These are phyloP conservation scores for Chenopodium suecicum DNA, from an alignment of 148 eudicot genomes.

Conservation along the genomic window DNA sequence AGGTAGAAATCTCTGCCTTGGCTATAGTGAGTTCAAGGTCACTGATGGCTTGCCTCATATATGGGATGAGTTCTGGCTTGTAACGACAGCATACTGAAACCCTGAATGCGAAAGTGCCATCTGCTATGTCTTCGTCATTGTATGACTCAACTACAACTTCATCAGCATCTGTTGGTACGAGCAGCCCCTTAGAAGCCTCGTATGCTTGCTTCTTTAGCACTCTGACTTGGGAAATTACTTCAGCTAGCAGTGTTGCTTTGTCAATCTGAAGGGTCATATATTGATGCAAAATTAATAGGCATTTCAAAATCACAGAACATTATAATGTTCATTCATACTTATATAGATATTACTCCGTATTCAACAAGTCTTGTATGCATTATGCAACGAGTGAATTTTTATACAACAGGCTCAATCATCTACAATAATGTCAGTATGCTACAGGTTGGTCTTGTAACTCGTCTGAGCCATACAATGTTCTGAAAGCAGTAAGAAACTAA, in stretches of 20 bases:
- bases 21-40: conserved; percentile 43
- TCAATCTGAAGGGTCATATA: conserved; percentile 53
- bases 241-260: conserved; percentile 75
- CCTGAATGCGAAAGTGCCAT: conserved; percentile 25
- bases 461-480: too few relatives aligned
- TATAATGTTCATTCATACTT: background rate
- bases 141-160: conserved; percentile 50
- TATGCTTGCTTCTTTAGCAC: conserved; percentile 47
- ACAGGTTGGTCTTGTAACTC: too few relatives aligned
- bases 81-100: conserved; percentile 61
- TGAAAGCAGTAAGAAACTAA: background rate
- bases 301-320: background rate
- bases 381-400: background rate
- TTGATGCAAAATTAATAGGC: background rate
- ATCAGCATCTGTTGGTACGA: conserved; percentile 62
- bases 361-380: background rate
- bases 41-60: conserved; percentile 42
- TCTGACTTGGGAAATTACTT: conserved; percentile 64
- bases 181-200: conserved; percentile 54
- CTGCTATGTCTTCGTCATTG: background rate
- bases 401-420: too few relatives aligned
- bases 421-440: too few relatives aligned
- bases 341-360: background rate
- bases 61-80: conserved; percentile 54
- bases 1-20: conserved; percentile 65